Evolutionary conservation across 2,329 filamentous ascomycete species (phyloP).

Genomic region (Pyricularia grisea): DNA sequence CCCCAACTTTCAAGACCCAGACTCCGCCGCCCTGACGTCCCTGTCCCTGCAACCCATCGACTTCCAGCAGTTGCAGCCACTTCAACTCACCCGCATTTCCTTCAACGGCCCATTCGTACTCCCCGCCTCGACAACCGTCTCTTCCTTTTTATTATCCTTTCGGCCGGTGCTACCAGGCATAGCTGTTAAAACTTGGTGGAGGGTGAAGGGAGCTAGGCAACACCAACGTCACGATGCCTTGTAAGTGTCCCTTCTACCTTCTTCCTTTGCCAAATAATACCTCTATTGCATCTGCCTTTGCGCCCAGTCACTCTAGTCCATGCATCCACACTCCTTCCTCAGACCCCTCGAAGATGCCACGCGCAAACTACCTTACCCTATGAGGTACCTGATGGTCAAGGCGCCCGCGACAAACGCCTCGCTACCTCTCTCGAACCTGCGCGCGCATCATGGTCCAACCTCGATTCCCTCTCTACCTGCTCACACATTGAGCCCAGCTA

Average conservation of each 20-base stretch:
- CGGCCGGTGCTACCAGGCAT: background rate
- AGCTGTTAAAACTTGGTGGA: background rate
- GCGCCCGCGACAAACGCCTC: background rate
- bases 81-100: background rate
- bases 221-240: conserved; percentile 3
- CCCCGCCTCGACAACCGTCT: no score
- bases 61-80: background rate
- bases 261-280: background rate
- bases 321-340: background rate
- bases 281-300: background rate
- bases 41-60: background rate
- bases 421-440: background rate
- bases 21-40: background rate
- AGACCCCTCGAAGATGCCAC: background rate
- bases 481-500: background rate
- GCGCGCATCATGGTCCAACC: background rate
- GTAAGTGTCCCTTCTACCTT: conserved; percentile 1
- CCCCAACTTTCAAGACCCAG: background rate
- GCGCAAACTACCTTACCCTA: no score
- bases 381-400: background rate
- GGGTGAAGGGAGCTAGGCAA: background rate
- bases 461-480: background rate
- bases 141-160: background rate
- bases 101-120: background rate
- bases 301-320: background rate